These are phyloP conservation scores for Brettanomyces anomalus DNA, from an alignment of 805 yeast genomes.

Conservation along the genomic window DNA sequence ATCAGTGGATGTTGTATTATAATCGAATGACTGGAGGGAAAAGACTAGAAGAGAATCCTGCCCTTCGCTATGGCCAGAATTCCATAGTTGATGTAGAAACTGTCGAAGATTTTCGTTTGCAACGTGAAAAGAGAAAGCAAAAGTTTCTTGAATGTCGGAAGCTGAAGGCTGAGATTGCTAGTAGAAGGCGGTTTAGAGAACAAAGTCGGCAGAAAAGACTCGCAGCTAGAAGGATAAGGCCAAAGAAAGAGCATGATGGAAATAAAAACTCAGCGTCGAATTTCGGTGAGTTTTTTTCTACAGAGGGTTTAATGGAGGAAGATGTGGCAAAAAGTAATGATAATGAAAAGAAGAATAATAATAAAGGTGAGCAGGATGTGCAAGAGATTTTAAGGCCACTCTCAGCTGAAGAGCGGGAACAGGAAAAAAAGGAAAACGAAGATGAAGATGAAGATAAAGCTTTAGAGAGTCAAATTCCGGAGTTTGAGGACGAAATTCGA, in stretches of 20 bases:
- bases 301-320: constrained; percentile 1
- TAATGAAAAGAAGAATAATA: constrained; percentile 6
- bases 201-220: constrained; percentile 10
- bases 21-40: constrained; percentile 32
- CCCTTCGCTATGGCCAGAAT: background rate
- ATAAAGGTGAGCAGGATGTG: constrained; percentile 5
- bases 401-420: constrained; percentile 4
- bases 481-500: constrained; percentile 9
- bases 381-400: constrained; percentile 8
- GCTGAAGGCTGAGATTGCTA: background rate
- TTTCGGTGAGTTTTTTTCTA: background rate
- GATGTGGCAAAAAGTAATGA: constrained; percentile 3
- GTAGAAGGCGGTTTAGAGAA: background rate
- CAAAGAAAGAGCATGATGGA: constrained; percentile 2
- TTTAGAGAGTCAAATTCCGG: constrained; percentile 1
- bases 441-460: constrained; percentile 3
- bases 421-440: background rate
- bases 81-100: constrained; percentile 12
- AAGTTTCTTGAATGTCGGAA: constrained; percentile 13
- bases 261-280: constrained; percentile 1
- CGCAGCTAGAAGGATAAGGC: constrained; percentile 2
- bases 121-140: constrained; percentile 21
- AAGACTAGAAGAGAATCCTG: constrained; percentile 11
- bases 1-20: constrained; percentile 43
- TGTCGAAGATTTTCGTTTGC: constrained; percentile 22